Evolutionary conservation across 176 grass and related monocot species (phyloP).

Genomic region (Tillandsia fasciculata): DNA sequence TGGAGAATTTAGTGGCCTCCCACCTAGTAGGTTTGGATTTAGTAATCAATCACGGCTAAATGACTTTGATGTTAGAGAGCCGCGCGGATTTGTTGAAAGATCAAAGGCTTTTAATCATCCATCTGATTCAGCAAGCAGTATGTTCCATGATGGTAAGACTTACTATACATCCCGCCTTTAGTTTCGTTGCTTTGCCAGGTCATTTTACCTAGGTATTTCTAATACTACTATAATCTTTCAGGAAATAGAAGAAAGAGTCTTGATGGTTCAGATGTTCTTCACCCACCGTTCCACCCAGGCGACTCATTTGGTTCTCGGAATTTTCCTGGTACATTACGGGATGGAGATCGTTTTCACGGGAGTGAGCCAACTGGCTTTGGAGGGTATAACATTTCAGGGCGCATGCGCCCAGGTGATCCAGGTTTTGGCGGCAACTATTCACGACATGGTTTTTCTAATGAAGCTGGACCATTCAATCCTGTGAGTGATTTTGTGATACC

Average conservation of each 20-base stretch:
- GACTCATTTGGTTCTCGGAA: slow-evolving; percentile 28
- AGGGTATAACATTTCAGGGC: slow-evolving; percentile 21
- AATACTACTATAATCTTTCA: slow-evolving; percentile 22
- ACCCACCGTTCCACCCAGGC: slow-evolving; percentile 26
- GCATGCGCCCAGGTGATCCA: slow-evolving; percentile 33
- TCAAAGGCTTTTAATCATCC: slow-evolving; percentile 19
- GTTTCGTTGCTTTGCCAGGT: slow-evolving; percentile 27
- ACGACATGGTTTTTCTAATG: slow-evolving; percentile 45
- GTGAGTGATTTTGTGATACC: slow-evolving; percentile 31
- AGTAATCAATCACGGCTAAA: background rate
- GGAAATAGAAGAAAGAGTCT: slow-evolving; percentile 39
- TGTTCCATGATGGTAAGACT: slow-evolving; percentile 7
- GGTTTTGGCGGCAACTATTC: slow-evolving; percentile 31
- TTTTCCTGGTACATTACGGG: slow-evolving; percentile 9
- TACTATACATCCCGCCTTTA: background rate
- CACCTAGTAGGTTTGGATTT: slow-evolving; percentile 25
- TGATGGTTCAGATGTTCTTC: slow-evolving; percentile 31
- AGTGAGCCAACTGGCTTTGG: slow-evolving; percentile 31
- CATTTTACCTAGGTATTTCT: slow-evolving; percentile 38
- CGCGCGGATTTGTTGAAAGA: slow-evolving; percentile 20
- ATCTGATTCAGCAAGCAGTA: slow-evolving; percentile 1
- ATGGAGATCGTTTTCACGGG: slow-evolving; percentile 25
- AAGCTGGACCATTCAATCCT: slow-evolving; percentile 26
- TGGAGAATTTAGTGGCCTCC: slow-evolving; percentile 25
- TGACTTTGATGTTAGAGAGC: slow-evolving; percentile 11